Base-by-base conservation (phyloP, 306 rosid species). In the Prunus padus region DNA sequence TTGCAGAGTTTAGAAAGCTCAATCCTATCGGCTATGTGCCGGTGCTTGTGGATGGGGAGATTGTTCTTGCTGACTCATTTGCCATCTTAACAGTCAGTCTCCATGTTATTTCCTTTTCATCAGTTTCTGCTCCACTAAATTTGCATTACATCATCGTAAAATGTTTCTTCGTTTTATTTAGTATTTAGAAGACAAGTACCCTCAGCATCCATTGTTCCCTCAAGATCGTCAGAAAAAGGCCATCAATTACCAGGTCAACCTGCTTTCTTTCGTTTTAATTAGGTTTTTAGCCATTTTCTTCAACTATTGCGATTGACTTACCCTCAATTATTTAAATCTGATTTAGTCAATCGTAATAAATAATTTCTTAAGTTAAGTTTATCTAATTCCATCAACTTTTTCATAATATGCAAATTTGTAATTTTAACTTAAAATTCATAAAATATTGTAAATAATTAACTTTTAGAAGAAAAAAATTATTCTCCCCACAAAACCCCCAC, bases 161-260 rank as follows among this genome's bases (percentile, higher is more conserved):
- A 8, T 1, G 66, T 5, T 25, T 71, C 60, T 22, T 82, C 33
- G 11, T 59, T 30, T 40, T 47, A 12, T 52, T 42, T 83, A 91
- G 98, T 90, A 90, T 85, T 80, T 94, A 84, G 98, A 94, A 40
- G 93, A 87, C 37, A 94, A 94, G 86, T 94, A 84, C 83, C 90
- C 97, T 26, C 88, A 85, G 47, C 83, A 79, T 82, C 93, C 95
- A 9, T 74, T 94, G 56, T 84, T 94, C 56, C 98, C 97, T 76
- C 26, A 6, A 59, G 92, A 90, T 82, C 81, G 87, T 73, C 69
- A 63, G 18, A 81, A 75, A 79, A 90, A 83, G 80, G 85, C 95
- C 66, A 61, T 94, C 77, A 94, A 91, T 82, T 83, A 86, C 72
- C 98, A 87, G 95, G 97, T 91, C 28, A 40, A 18, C 5, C 44